These are phyloP conservation scores for Monosporascus cannonballus DNA, from an alignment of 2,329 filamentous ascomycete genomes.

Conservation along the genomic window DNA sequence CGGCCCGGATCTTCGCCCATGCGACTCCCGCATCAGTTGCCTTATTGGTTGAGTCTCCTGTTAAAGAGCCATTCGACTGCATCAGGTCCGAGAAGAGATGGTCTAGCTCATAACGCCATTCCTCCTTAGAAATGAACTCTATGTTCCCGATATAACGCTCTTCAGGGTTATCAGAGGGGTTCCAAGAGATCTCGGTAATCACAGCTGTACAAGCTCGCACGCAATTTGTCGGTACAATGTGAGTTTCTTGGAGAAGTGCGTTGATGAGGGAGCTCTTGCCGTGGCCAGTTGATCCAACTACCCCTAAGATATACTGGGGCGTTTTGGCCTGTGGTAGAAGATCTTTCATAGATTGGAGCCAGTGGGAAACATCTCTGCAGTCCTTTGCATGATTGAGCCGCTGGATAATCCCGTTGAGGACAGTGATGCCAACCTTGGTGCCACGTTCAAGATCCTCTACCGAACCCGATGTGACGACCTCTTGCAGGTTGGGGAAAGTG, in stretches of 20 bases:
- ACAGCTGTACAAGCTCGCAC: constrained; percentile 58
- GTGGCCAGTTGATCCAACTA: constrained; percentile 15
- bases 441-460: constrained; percentile 3
- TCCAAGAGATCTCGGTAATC: constrained; percentile 55
- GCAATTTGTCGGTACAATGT: constrained; percentile 37
- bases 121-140: constrained; percentile 46
- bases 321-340: constrained; percentile 4
- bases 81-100: constrained; percentile 43
- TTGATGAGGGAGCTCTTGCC: constrained; percentile 21
- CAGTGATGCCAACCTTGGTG: constrained; percentile 1
- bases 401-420: constrained; percentile 5
- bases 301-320: constrained; percentile 9
- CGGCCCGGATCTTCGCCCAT: constrained; percentile 33
- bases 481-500: constrained; percentile 5
- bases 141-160: constrained; percentile 46
- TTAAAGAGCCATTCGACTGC: constrained; percentile 31
- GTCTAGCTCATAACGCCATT: constrained; percentile 48
- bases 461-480: constrained; percentile 3
- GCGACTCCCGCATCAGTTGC: constrained; percentile 37
- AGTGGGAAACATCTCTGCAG: neutral
- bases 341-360: constrained; percentile 2
- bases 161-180: constrained; percentile 32
- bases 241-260: constrained; percentile 12
- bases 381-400: neutral
- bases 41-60: constrained; percentile 30